Evolutionary conservation across 352 stramenopile species (phyloP).

Genomic region (Phytophthora quininea): DNA sequence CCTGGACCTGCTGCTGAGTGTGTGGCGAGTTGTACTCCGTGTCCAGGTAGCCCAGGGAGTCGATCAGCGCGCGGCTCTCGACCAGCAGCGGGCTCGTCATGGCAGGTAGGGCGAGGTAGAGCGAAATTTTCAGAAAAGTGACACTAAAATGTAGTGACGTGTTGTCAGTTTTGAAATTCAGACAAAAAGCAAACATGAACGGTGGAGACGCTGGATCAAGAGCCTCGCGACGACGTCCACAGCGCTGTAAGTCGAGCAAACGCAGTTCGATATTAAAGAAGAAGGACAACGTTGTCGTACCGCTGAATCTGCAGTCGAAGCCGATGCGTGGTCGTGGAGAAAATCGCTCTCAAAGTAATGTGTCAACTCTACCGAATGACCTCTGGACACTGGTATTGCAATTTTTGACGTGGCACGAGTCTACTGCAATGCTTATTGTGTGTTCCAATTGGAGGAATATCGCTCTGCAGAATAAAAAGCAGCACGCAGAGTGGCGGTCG

Average conservation of each 20-base stretch:
- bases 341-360: constrained; percentile 7
- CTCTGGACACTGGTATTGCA: constrained; percentile 48
- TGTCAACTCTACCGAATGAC: constrained; percentile 43
- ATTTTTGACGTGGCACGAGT: constrained; percentile 59
- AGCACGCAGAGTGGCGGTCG: constrained; percentile 44
- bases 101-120: not conserved
- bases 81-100: constrained; percentile 65
- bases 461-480: constrained; percentile 25
- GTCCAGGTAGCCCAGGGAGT: constrained; percentile 81
- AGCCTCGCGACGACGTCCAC: not conserved
- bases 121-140: not conserved
- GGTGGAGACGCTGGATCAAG: not conserved
- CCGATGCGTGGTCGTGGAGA: not conserved
- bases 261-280: not conserved
- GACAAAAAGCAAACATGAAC: not conserved
- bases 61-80: constrained; percentile 67
- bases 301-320: not conserved
- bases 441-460: constrained; percentile 30
- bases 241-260: not conserved
- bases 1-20: constrained; percentile 64
- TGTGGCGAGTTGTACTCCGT: constrained; percentile 56
- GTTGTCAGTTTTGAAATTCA: not conserved
- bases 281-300: not conserved
- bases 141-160: not conserved
- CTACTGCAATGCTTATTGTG: constrained; percentile 37